A percentile compares a stretch with the other conserved stretches of the same genome.
These are phyloP conservation scores for Cladorrhinum sp. DNA, from an alignment of 2,329 filamentous ascomycete species.

Conservation along the genomic window DNA sequence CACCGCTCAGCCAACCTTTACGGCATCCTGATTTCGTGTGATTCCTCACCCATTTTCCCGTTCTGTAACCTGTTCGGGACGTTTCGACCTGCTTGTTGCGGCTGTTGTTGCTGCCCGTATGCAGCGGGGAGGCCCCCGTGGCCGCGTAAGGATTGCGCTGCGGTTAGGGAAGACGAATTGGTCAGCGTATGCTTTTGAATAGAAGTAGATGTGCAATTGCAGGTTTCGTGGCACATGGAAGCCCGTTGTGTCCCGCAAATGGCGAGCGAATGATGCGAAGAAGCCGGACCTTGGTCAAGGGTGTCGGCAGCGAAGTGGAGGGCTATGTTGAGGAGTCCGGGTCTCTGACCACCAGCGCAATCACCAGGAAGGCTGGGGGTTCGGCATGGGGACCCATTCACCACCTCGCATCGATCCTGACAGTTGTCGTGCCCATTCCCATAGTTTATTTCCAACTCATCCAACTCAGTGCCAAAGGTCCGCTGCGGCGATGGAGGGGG, in stretches of 20 bases:
- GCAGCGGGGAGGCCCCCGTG: not conserved
- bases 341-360: not conserved
- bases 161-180: not conserved
- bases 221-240: not conserved
- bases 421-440: not conserved
- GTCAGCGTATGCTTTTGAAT: not conserved
- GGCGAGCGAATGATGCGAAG: not conserved
- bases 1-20: conserved; percentile 18
- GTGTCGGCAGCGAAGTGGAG: not conserved
- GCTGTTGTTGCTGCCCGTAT: conserved; percentile 52
- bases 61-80: conserved; percentile 61
- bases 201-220: not conserved
- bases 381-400: not conserved
- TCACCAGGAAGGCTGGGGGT: not conserved
- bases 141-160: conserved; percentile 54
- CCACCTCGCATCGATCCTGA: not conserved
- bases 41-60: conserved; percentile 59
- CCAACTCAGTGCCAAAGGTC: not conserved
- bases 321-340: not conserved
- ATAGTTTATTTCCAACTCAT: not conserved
- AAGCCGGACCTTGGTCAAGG: not conserved
- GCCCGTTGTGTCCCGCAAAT: not conserved
- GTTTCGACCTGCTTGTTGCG: conserved; percentile 53
- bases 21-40: not conserved
- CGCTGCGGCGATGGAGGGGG: not conserved